A percentile compares a stretch with the other conserved stretches of the same genome.
Evolutionary conservation across 768 basidiomycete species (phyloP).

Genomic region (Trametes cinnabarina): DNA sequence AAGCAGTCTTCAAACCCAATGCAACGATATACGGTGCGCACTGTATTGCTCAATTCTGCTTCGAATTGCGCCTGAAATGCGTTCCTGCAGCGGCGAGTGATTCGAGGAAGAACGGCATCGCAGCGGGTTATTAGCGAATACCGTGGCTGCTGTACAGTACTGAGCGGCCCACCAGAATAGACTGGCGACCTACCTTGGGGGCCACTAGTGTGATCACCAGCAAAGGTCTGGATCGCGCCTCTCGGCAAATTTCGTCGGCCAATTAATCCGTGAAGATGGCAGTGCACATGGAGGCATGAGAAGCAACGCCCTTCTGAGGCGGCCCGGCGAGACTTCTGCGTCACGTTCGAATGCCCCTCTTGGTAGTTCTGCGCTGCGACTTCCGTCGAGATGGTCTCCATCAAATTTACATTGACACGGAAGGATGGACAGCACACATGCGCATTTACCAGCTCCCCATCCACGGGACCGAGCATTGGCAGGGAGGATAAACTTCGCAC

Average conservation of each 20-base stretch:
- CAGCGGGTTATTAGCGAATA: conserved; percentile 68
- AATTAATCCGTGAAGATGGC: background rate
- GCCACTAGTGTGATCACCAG: background rate
- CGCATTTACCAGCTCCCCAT: background rate
- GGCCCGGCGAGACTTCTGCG: background rate
- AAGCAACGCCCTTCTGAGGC: background rate
- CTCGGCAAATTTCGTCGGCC: background rate
- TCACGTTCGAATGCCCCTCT: background rate
- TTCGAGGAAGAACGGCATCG: conserved; percentile 89
- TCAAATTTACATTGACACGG: background rate
- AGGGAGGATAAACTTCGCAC: conserved; percentile 15
- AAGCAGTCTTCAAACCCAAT: conserved; percentile 55
- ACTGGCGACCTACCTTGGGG: background rate
- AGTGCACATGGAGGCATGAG: background rate
- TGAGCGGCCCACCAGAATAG: conserved; percentile 3
- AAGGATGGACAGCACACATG: background rate
- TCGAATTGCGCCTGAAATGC: conserved; percentile 4
- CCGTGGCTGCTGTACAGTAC: no score
- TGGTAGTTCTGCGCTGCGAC: background rate
- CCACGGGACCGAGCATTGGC: conserved; percentile 1
- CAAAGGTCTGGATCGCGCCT: background rate
- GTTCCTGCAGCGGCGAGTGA: conserved; percentile 71
- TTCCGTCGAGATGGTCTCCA: background rate
- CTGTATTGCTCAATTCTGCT: background rate
- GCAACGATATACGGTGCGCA: conserved; percentile 59